Evolutionary conservation across 75 land plant species (phyloP).

Genomic region (Sequoiadendron giganteum): DNA sequence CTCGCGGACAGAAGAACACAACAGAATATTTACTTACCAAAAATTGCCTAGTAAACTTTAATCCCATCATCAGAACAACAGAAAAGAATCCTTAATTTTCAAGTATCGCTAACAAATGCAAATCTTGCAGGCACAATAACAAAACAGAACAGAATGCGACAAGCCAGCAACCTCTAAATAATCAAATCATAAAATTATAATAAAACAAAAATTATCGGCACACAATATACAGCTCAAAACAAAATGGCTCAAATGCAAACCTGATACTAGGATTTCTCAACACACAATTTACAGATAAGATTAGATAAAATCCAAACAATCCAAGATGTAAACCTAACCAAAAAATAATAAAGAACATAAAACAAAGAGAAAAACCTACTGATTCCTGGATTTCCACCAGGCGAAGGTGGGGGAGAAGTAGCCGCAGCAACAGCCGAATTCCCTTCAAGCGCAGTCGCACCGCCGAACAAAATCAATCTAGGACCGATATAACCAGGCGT

Average conservation of each 20-base stretch:
- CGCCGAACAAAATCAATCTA: conserved; percentile 41
- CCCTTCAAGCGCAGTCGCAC: conserved; percentile 48
- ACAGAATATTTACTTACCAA: too few species aligned
- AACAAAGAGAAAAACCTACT: conserved; percentile 18
- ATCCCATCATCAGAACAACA: too few species aligned
- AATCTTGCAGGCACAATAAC: too few species aligned
- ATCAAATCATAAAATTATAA: neutral
- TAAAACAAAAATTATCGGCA: too few species aligned
- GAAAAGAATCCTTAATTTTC: too few species aligned
- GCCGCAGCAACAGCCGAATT: conserved; percentile 34
- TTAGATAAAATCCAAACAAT: neutral
- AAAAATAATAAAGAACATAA: neutral
- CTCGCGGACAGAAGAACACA: neutral
- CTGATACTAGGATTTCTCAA: neutral
- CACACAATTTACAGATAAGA: neutral
- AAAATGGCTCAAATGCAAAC: neutral
- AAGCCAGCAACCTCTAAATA: neutral
- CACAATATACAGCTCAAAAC: neutral
- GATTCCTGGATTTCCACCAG: conserved; percentile 34
- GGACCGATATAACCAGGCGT: conserved; percentile 41
- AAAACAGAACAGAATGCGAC: neutral
- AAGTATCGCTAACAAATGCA: too few species aligned
- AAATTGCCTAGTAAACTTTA: too few species aligned
- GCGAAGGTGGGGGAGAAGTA: conserved; percentile 25
- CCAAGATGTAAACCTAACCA: neutral